A percentile compares a stretch with the other conserved stretches of the same genome.
Evolutionary conservation across 305 asterid genomes (phyloP).

Genomic region (Petunia hybrid): DNA sequence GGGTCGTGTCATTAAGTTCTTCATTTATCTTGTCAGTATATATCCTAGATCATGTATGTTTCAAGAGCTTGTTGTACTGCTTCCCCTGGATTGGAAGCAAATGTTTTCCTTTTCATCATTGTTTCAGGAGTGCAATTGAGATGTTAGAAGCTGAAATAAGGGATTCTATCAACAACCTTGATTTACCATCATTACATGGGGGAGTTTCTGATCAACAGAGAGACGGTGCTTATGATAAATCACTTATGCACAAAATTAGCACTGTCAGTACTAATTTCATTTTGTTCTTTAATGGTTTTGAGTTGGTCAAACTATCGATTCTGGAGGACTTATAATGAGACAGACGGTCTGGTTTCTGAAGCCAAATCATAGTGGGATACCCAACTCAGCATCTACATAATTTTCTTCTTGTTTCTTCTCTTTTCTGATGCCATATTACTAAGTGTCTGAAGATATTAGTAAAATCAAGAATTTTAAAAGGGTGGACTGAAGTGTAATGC

Average conservation of each 20-base stretch:
- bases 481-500: background rate
- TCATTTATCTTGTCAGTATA: background rate
- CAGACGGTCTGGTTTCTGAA: background rate
- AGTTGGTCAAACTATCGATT: constrained; percentile 17
- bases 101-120: background rate
- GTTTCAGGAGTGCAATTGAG: constrained; percentile 83
- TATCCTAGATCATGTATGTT: constrained; percentile 12
- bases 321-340: background rate
- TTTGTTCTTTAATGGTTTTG: background rate
- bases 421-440: background rate
- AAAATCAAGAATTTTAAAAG: background rate
- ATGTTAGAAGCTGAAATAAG: constrained; percentile 76
- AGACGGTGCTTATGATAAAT: constrained; percentile 44
- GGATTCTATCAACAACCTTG: constrained; percentile 46
- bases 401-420: background rate
- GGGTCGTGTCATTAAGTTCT: background rate
- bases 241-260: constrained; percentile 49
- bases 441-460: background rate
- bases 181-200: constrained; percentile 43
- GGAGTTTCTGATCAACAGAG: constrained; percentile 48
- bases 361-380: constrained; percentile 19
- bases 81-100: constrained; percentile 1
- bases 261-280: constrained; percentile 48
- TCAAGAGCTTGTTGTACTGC: background rate
- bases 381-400: background rate